A percentile compares a stretch with the other conserved stretches of the same genome.
Evolutionary conservation across 2,329 filamentous ascomycete genomes (phyloP).

Genomic region (Ophiostoma ulmi): DNA sequence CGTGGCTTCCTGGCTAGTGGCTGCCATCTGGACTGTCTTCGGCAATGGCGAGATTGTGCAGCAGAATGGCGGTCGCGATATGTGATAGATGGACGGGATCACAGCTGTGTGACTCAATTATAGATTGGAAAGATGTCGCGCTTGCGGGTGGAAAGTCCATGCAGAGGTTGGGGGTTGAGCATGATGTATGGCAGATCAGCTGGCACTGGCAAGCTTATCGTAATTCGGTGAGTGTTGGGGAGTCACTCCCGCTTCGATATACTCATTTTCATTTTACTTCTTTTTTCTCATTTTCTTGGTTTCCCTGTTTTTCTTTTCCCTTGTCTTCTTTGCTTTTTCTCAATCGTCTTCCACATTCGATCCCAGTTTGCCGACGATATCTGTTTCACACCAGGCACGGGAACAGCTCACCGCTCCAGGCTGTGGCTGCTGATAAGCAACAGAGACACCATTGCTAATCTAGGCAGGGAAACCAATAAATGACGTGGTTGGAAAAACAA

Average conservation of each 20-base stretch:
- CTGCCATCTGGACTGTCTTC: not conserved
- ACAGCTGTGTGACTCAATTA: not conserved
- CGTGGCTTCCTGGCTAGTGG: not conserved
- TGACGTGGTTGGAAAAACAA: conserved; percentile 12
- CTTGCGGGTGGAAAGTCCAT: not conserved
- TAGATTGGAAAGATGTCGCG: not conserved
- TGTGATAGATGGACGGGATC: not conserved
- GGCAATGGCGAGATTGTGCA: conserved; percentile 1
- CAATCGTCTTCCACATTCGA: not conserved
- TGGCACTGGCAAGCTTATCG: conserved; percentile 11
- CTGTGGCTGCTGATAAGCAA: conserved; percentile 13
- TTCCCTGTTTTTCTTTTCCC: not conserved
- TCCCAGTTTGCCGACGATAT: not conserved
- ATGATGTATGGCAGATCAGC: not conserved
- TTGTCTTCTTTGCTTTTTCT: not conserved
- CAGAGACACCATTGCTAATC: not conserved
- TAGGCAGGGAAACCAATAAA: not conserved
- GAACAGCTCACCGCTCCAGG: conserved; percentile 1
- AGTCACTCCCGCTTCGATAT: not conserved
- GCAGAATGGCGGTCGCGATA: conserved; percentile 8
- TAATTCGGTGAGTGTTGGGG: not conserved
- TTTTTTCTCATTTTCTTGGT: not conserved
- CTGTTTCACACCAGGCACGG: conserved; percentile 13
- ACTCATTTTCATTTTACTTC: not conserved
- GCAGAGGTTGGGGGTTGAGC: not conserved